A percentile compares a stretch with the other conserved stretches of the same genome.
phyloP scores from a whole-genome alignment of 768 basidiomycete species.

The Lactarius hengduanensis region DNA sequence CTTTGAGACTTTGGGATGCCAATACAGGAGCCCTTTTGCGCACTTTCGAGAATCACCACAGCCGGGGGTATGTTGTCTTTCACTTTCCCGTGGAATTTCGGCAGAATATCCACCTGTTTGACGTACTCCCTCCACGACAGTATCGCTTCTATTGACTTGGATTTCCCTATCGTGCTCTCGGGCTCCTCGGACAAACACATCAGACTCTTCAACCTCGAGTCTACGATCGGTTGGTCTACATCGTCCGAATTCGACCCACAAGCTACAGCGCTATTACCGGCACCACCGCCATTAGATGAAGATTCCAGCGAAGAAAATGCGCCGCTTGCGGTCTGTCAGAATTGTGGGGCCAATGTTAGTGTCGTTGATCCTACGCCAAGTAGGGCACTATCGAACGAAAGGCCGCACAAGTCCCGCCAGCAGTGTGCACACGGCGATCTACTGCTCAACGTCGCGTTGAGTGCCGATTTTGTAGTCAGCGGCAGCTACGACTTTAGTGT shows the following conservation, averaged over 20 bases:
- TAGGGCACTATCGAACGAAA: slow-evolving; percentile 29
- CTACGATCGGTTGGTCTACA: slow-evolving; percentile 73
- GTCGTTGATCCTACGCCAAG: slow-evolving; percentile 23
- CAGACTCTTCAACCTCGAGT: slow-evolving; percentile 65
- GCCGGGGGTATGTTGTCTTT: slow-evolving; percentile 56
- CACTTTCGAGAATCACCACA: slow-evolving; percentile 74
- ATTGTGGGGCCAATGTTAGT: slow-evolving; percentile 25
- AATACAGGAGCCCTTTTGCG: slow-evolving; percentile 61
- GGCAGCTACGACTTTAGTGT: slow-evolving; percentile 64
- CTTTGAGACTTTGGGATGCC: slow-evolving; percentile 77
- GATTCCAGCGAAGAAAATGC: slow-evolving; percentile 27
- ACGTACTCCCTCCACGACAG: slow-evolving; percentile 37
- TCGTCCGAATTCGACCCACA: slow-evolving; percentile 53
- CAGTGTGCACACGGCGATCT: slow-evolving; percentile 60
- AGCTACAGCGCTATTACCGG: slow-evolving; percentile 29
- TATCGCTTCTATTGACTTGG: slow-evolving; percentile 76
- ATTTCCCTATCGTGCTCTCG: slow-evolving; percentile 66
- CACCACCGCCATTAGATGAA: slow-evolving; percentile 26
- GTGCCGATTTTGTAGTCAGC: slow-evolving; percentile 71
- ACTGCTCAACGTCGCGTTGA: slow-evolving; percentile 73
- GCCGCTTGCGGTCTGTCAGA: slow-evolving; percentile 27
- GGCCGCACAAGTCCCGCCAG: slow-evolving; percentile 20
- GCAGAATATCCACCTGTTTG: slow-evolving; percentile 5
- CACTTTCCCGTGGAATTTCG: slow-evolving; percentile 6
- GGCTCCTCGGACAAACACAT: slow-evolving; percentile 83